Base-by-base conservation (phyloP, 148 eudicot species). In the Suaeda aralocaspica region DNA sequence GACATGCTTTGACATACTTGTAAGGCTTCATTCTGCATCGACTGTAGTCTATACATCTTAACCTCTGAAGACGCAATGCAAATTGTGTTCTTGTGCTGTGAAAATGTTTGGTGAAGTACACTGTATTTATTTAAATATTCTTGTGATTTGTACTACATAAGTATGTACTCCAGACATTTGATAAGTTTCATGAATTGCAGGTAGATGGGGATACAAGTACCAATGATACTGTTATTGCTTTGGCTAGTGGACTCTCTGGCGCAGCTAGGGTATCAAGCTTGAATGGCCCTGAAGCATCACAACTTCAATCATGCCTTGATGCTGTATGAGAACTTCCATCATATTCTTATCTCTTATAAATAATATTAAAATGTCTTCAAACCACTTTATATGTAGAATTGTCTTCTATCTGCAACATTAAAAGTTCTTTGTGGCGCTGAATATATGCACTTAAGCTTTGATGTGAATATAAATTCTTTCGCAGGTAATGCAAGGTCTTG, bases 401-500 rank as follows among this genome's bases (percentile, higher is more conserved):
- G 41, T 8, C 41, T 8, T 36, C n/a, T n/a, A n/a, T 36, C 41
- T 36, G 8, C 41, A 36, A 3, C 41, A 36, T 36, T 36, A n/a
- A n/a, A n/a, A n/a, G n/a, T n/a, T n/a, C n/a, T n/a, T n/a, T n/a
- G 46, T 21, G 2, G 25, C 48, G 5, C 19, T 41, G 67, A 59
- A 18, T 55, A 14, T 39, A 6, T 30, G 26, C 45, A 21, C 46
- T 39, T 22, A 9, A 41, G 26, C 22, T 50, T 29, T 53, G 41
- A 50, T 68, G 33, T 58, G 52, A 34, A 18, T 16, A 16, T 50
- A 45, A 16, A 24, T 39, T 41, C 51, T 46, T 52, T 81, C 28
- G 67, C 81, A 94, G 99, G 97, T 94, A 70, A 94, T 94, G 99
- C 99, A 91, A 81, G 97, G 97, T 74, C 99, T 91, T 79, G 99